phyloP scores from a whole-genome alignment of 805 yeast species.

The Nakazawaea ishiwadae region DNA sequence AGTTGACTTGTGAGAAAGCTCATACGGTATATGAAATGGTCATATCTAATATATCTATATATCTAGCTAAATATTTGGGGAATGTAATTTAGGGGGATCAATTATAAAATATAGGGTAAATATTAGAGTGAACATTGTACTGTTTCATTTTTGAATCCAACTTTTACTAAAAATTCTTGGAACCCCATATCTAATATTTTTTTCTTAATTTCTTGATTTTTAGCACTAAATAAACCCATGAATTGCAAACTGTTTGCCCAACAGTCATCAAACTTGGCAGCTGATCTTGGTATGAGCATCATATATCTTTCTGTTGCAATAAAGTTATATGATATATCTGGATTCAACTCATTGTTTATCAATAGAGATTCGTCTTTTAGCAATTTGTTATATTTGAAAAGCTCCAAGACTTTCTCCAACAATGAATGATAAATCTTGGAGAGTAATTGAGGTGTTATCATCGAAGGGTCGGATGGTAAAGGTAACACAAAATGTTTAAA shows the following conservation, averaged over 20 bases:
- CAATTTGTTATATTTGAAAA: slow-evolving; percentile 16
- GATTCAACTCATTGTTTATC: slow-evolving; percentile 21
- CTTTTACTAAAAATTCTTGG: slow-evolving; percentile 44
- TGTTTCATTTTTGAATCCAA: slow-evolving; percentile 68
- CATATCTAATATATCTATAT: too few relatives aligned
- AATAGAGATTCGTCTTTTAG: slow-evolving; percentile 45
- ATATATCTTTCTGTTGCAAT: slow-evolving; percentile 80
- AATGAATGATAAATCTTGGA: slow-evolving; percentile 67
- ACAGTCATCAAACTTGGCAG: slow-evolving; percentile 46
- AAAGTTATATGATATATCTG: slow-evolving; percentile 63
- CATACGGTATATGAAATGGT: too few relatives aligned
- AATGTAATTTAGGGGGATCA: too few relatives aligned
- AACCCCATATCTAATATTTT: slow-evolving; percentile 45
- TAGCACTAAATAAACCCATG: slow-evolving; percentile 75
- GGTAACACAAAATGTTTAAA: slow-evolving; percentile 81
- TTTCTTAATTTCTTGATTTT: slow-evolving; percentile 50
- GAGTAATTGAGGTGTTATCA: slow-evolving; percentile 49
- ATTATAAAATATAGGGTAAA: too few relatives aligned
- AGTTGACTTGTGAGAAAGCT: too few relatives aligned
- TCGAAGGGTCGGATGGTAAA: slow-evolving; percentile 35
- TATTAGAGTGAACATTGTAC: too few relatives aligned
- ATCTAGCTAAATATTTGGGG: too few relatives aligned
- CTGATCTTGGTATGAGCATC: slow-evolving; percentile 74
- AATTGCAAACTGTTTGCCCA: slow-evolving; percentile 81
- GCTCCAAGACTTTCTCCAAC: slow-evolving; percentile 64